phyloP scores from a whole-genome alignment of 2,329 filamentous ascomycete genomes.

The Fusarium sp. region DNA sequence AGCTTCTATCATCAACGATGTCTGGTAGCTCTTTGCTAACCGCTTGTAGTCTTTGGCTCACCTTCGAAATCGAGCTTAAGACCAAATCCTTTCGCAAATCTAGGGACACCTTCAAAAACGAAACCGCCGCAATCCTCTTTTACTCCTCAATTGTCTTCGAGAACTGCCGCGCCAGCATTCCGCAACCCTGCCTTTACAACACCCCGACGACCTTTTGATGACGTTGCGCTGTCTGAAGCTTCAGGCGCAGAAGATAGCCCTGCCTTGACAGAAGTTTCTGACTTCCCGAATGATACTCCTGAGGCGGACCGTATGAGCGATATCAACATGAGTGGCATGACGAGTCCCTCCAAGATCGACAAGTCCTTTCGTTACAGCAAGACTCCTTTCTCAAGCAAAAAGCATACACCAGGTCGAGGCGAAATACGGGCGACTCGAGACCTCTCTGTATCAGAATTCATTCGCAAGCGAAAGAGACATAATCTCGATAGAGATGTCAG shows the following conservation, averaged over 20 bases:
- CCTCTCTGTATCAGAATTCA: slow-evolving; percentile 53
- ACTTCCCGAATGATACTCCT: slow-evolving; percentile 61
- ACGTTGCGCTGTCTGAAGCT: slow-evolving; percentile 62
- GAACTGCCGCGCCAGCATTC: slow-evolving; percentile 61
- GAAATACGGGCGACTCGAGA: slow-evolving; percentile 65
- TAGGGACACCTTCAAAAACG: slow-evolving; percentile 54
- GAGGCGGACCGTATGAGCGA: slow-evolving; percentile 60
- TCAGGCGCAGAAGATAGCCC: slow-evolving; percentile 70
- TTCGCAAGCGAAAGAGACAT: slow-evolving; percentile 65
- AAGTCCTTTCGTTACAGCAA: slow-evolving; percentile 59
- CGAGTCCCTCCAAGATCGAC: slow-evolving; percentile 59
- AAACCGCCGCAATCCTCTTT: slow-evolving; percentile 58
- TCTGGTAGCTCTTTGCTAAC: slow-evolving; percentile 22
- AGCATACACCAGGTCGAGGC: slow-evolving; percentile 66
- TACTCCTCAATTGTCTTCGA: slow-evolving; percentile 54
- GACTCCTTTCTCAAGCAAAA: slow-evolving; percentile 51
- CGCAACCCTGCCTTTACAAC: slow-evolving; percentile 73
- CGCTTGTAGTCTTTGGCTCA: slow-evolving; percentile 49
- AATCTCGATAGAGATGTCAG: slow-evolving; percentile 63
- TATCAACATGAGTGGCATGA: slow-evolving; percentile 53
- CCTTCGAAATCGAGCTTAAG: slow-evolving; percentile 49
- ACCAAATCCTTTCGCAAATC: slow-evolving; percentile 50
- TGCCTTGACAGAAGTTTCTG: slow-evolving; percentile 66
- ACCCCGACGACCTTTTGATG: slow-evolving; percentile 66
- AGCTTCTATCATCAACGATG: background rate